These are phyloP conservation scores for Leccinellum rugosiceps DNA, from an alignment of 768 basidiomycete genomes.

Conservation along the genomic window DNA sequence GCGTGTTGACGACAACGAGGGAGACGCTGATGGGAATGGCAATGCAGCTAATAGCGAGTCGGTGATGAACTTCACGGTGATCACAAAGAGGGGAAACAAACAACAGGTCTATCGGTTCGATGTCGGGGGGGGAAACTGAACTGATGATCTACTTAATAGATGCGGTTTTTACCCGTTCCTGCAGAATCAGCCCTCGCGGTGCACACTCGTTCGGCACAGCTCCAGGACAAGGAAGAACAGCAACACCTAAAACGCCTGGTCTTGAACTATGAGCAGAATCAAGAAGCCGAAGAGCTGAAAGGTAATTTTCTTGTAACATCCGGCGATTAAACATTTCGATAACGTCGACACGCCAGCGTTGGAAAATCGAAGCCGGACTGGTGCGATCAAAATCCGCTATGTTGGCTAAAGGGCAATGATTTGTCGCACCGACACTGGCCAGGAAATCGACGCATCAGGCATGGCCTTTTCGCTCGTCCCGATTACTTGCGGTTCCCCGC, in stretches of 20 bases:
- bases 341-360: constrained; percentile 42
- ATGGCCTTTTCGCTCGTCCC: constrained; percentile 22
- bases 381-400: constrained; percentile 75
- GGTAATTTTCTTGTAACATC: constrained; percentile 36
- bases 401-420: constrained; percentile 47
- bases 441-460: constrained; percentile 17
- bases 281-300: constrained; percentile 81
- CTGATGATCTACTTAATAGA: constrained; percentile 40
- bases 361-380: constrained; percentile 63
- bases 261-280: constrained; percentile 85
- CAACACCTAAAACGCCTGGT: constrained; percentile 96
- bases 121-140: constrained; percentile 4
- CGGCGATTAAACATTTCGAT: background rate
- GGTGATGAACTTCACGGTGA: constrained; percentile 88
- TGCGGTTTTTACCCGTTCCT: constrained; percentile 86
- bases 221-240: constrained; percentile 94
- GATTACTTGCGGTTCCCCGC: constrained; percentile 19
- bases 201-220: constrained; percentile 86
- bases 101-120: constrained; percentile 59
- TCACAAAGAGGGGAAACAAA: constrained; percentile 92
- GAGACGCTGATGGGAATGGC: constrained; percentile 42
- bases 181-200: constrained; percentile 83
- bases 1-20: constrained; percentile 56
- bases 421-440: constrained; percentile 10
- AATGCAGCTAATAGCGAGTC: constrained; percentile 28